Evolutionary conservation across 2,329 filamentous ascomycete species (phyloP).

Genomic region (Penicillium sp.): DNA sequence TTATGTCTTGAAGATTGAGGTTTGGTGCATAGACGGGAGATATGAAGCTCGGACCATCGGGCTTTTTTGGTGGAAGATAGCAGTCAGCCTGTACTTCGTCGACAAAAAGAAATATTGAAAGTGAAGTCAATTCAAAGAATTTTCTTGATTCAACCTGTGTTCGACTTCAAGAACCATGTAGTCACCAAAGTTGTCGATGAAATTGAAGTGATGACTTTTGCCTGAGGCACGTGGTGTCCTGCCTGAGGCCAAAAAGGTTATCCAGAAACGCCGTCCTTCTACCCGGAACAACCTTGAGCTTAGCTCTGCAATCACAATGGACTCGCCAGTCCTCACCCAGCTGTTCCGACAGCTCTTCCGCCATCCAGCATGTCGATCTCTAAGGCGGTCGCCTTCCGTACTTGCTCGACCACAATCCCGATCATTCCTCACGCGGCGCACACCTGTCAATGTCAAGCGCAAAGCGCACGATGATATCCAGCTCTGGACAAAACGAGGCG

Average conservation of each 20-base stretch:
- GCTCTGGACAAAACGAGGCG: slow-evolving; percentile 81
- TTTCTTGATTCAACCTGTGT: too few relatives aligned
- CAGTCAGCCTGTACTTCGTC: not conserved
- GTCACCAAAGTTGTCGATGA: not conserved
- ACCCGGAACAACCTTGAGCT: slow-evolving; percentile 8
- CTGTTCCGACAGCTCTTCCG: slow-evolving; percentile 84
- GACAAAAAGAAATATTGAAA: not conserved
- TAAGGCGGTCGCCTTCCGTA: slow-evolving; percentile 41
- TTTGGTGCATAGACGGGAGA: slow-evolving; percentile 14
- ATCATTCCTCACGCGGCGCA: slow-evolving; percentile 36
- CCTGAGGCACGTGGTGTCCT: slow-evolving; percentile 7
- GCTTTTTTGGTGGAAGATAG: slow-evolving; percentile 7
- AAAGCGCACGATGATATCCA: slow-evolving; percentile 57
- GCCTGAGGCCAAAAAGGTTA: slow-evolving; percentile 15
- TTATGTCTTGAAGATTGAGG: slow-evolving; percentile 11
- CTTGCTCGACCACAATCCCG: slow-evolving; percentile 36
- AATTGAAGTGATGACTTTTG: not conserved
- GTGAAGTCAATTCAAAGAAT: not conserved
- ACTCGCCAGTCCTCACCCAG: slow-evolving; percentile 73
- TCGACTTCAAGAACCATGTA: not conserved
- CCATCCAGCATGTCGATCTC: slow-evolving; percentile 64
- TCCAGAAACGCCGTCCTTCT: slow-evolving; percentile 15
- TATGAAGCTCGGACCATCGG: slow-evolving; percentile 42
- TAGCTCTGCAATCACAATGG: slow-evolving; percentile 57
- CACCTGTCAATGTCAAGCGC: slow-evolving; percentile 41